A percentile compares a stretch with the other conserved stretches of the same genome.
phyloP scores from a whole-genome alignment of 805 yeast species.

The Teunomyces gatunensis region DNA sequence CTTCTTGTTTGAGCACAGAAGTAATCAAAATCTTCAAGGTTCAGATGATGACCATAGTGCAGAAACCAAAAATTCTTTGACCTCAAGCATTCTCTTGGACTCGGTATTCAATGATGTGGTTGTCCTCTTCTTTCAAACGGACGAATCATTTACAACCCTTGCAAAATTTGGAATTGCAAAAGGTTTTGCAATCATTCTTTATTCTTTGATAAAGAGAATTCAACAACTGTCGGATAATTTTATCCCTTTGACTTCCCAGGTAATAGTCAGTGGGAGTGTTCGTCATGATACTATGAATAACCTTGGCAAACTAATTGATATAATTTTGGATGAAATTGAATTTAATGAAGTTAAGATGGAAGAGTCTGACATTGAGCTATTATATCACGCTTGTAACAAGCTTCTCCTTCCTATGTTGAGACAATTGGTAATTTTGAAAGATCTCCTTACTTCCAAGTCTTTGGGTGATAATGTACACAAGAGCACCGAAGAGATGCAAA shows the following conservation, averaged over 20 bases:
- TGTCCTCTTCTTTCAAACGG: conserved; percentile 42
- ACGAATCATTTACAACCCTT: conserved; percentile 40
- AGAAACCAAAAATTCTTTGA: conserved; percentile 26
- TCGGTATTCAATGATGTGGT: conserved; percentile 40
- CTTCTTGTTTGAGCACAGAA: conserved; percentile 7
- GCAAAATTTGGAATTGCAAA: conserved; percentile 31
- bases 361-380: not conserved
- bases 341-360: not conserved
- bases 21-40: conserved; percentile 8
- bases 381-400: conserved; percentile 16
- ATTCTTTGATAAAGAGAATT: conserved; percentile 14
- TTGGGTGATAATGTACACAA: conserved; percentile 23
- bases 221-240: not conserved
- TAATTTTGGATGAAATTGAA: not conserved
- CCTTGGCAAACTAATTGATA: not conserved
- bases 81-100: conserved; percentile 18
- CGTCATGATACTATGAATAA: not conserved
- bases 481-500: conserved; percentile 15
- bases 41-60: conserved; percentile 7
- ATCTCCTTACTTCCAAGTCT: conserved; percentile 28
- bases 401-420: conserved; percentile 33
- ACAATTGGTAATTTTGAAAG: conserved; percentile 31
- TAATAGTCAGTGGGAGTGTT: not conserved
- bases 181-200: conserved; percentile 21
- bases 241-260: not conserved